Conservation (phyloP, 257 asterid species). For the Verbascum thapsus region DNA sequence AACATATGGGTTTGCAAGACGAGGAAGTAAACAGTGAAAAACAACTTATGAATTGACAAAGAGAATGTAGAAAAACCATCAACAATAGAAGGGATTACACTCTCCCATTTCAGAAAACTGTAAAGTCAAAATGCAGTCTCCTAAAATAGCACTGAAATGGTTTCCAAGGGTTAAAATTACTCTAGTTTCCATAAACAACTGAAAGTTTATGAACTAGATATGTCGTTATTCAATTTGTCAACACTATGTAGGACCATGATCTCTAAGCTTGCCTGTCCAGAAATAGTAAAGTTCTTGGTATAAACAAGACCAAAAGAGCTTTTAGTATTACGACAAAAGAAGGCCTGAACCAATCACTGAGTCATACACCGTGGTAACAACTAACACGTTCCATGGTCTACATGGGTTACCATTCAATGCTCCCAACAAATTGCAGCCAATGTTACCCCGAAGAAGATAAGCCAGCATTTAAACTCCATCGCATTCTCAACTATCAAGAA, state of each 20-base stretch:
- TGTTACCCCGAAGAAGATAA: neutral
- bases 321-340: slow-evolving; percentile 11
- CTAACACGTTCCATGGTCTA: neutral
- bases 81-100: neutral
- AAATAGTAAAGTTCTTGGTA: slow-evolving; percentile 21
- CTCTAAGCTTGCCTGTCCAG: neutral
- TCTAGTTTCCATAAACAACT: slow-evolving; percentile 2
- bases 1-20: neutral
- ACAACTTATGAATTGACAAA: neutral
- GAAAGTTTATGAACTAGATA: neutral
- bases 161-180: neutral
- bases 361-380: neutral
- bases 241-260: neutral
- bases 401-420: slow-evolving; percentile 29
- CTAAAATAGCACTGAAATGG: neutral
- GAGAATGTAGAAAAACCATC: neutral
- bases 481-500: slow-evolving; percentile 22
- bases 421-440: slow-evolving; percentile 12
- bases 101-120: slow-evolving; percentile 14
- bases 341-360: neutral
- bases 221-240: slow-evolving; percentile 5
- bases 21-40: neutral
- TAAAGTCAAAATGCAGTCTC: neutral
- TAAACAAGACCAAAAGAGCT: too few relatives aligned
- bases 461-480: slow-evolving; percentile 11